A percentile compares a stretch with the other conserved stretches of the same genome.
Conservation (phyloP, 768 basidiomycete genomes). For the Tylopilus vinaceipallidus region DNA sequence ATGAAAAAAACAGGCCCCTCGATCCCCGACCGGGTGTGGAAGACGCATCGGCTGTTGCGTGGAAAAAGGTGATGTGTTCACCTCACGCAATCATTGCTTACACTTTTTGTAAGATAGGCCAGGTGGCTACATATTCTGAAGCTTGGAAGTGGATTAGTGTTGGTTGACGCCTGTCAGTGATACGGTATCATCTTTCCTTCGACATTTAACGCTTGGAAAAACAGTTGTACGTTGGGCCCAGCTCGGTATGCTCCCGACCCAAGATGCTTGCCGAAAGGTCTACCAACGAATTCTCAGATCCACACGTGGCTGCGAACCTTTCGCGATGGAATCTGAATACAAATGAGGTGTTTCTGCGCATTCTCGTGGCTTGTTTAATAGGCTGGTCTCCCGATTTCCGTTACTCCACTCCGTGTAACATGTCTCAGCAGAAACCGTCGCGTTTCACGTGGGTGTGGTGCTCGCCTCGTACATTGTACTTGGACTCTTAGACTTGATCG, state of each 20-base stretch:
- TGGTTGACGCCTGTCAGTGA: conserved; percentile 71
- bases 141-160: conserved; percentile 56
- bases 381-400: conserved; percentile 34
- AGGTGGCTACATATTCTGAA: conserved; percentile 60
- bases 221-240: conserved; percentile 80
- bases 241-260: conserved; percentile 44
- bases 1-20: conserved; percentile 13
- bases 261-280: neutral
- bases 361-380: conserved; percentile 62
- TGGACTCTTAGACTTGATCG: conserved; percentile 37
- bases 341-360: conserved; percentile 48
- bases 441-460: conserved; percentile 70
- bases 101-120: conserved; percentile 43
- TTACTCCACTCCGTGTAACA: neutral
- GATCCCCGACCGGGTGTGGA: neutral
- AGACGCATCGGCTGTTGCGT: conserved; percentile 1
- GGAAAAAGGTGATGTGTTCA: conserved; percentile 27
- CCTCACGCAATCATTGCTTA: conserved; percentile 2
- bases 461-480: conserved; percentile 55
- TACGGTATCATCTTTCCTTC: neutral
- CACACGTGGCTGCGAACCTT: conserved; percentile 34
- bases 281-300: conserved; percentile 33
- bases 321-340: conserved; percentile 55
- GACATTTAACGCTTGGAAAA: neutral
- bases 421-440: conserved; percentile 57